Base-by-base conservation (phyloP, 73 alveolate genomes). In the Diophrys sp. region DNA sequence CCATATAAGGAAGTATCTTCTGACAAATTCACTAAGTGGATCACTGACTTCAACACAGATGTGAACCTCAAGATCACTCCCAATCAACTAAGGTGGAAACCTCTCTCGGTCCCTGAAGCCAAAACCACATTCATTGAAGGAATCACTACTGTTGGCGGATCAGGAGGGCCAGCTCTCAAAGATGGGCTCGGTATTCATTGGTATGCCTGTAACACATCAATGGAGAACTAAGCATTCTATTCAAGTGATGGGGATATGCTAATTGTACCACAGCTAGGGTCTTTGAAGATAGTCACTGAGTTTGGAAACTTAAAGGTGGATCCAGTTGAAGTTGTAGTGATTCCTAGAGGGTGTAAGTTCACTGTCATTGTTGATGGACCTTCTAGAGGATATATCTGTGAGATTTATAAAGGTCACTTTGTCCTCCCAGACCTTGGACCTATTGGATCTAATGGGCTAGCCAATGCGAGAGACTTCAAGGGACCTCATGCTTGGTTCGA, bases 391-490 rank as follows among this genome's bases (percentile, higher is more conserved):
- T 94, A 94, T 72, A 72, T 82, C 68, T 89, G 96, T 66, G 98
- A 94, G 80, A 75, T 87, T 77, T 91, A 72, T 71, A 83, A 79
- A 33, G 93, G 95, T 23, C 97, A 94, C 86, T 89, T 92, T 74
- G 81, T 29, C 56, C 27, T 94, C 71, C 98, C 98, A 2, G 97
- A 91, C 70, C 84, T 94, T 30, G 98, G 98, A 31, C 97, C 97
- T n/a, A 94, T 94, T 67, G 98, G 98, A 5, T 82, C 98, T 24
- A 92, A 92, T 70, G 96, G 98, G n/a, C 57, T 84, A 18, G 98
- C 98, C 2, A 91, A 91, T 55, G 91, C 96, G 29, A 77, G 96
- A 55, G 97, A 94, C 77, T 94, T 94, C 84, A 71, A 79, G 53
- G 29, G 55, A 24, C 98, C 98, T 29, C 74, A 70, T 23, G 98